Percentiles rank a stretch among this genome's conserved stretches.
These are phyloP conservation scores for Aspergillus flavus DNA, from an alignment of 2,329 filamentous ascomycete genomes.

Conservation along the genomic window DNA sequence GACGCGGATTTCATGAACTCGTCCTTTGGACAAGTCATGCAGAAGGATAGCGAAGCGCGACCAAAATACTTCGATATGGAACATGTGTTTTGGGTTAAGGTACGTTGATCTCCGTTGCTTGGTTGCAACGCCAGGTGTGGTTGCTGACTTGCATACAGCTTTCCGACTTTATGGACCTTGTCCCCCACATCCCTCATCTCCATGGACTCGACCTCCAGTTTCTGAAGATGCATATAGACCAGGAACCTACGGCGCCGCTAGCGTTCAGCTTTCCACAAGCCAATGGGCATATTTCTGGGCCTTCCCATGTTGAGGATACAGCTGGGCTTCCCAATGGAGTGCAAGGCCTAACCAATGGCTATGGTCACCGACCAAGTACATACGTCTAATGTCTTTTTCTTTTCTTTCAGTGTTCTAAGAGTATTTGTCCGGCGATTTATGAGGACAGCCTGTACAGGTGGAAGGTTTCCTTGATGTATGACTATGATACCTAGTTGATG, in stretches of 20 bases:
- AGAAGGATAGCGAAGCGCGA: slow-evolving; percentile 46
- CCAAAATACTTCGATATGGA: slow-evolving; percentile 54
- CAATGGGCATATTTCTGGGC: slow-evolving; percentile 34
- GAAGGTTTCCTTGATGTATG: slow-evolving; percentile 41
- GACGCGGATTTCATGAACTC: slow-evolving; percentile 40
- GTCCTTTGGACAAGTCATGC: slow-evolving; percentile 42
- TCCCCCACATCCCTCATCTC: slow-evolving; percentile 52
- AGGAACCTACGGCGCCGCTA: slow-evolving; percentile 32
- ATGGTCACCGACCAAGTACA: slow-evolving; percentile 43
- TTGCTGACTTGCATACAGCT: slow-evolving; percentile 36
- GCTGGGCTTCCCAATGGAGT: slow-evolving; percentile 25
- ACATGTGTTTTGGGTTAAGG: slow-evolving; percentile 55
- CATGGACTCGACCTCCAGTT: slow-evolving; percentile 44
- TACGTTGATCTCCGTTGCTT: slow-evolving; percentile 26
- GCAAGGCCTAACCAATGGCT: slow-evolving; percentile 39
- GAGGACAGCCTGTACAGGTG: slow-evolving; percentile 30
- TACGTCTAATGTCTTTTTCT: slow-evolving; percentile 39
- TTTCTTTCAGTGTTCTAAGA: slow-evolving; percentile 24
- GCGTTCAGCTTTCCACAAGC: slow-evolving; percentile 24
- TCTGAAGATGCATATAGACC: slow-evolving; percentile 45
- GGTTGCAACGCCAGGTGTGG: not conserved
- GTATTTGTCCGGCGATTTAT: slow-evolving; percentile 19
- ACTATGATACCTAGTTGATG: slow-evolving; percentile 46
- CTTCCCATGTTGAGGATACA: slow-evolving; percentile 21
- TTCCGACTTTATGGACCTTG: slow-evolving; percentile 53